Percentiles rank a stretch among this genome's conserved stretches.
Conservation (phyloP, 106 monocot species). For the Phalaenopsis aphrodite region DNA sequence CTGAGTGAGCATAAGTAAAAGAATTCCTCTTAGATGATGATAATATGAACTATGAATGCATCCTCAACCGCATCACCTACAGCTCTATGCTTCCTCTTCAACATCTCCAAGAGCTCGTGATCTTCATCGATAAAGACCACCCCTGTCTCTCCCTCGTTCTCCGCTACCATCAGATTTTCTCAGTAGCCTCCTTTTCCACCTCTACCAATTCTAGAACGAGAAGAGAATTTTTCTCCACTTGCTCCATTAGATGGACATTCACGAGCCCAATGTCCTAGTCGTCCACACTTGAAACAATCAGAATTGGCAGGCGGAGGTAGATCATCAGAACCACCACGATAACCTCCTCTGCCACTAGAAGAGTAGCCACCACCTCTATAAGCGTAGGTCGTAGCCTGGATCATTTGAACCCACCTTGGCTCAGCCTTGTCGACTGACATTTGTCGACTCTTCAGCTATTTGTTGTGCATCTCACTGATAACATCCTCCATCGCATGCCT, state of each 20-base stretch:
- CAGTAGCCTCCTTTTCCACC: no score
- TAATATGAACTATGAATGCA: no score
- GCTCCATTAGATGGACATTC: slow-evolving; percentile 48
- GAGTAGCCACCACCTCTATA: slow-evolving; percentile 32
- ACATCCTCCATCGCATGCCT: slow-evolving; percentile 64
- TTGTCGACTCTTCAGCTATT: slow-evolving; percentile 55
- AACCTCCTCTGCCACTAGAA: slow-evolving; percentile 36
- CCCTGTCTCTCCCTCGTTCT: no score
- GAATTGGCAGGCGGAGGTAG: slow-evolving; percentile 35
- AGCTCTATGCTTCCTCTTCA: no score
- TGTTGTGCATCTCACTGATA: slow-evolving; percentile 78
- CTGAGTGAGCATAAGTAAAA: no score
- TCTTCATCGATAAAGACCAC: no score
- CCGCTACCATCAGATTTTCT: no score
- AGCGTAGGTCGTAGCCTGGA: slow-evolving; percentile 26
- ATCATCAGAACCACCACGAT: slow-evolving; percentile 24
- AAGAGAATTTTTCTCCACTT: slow-evolving; percentile 50
- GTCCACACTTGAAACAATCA: slow-evolving; percentile 95
- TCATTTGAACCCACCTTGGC: slow-evolving; percentile 60
- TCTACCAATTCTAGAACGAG: slow-evolving; percentile 27
- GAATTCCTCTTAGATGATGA: no score
- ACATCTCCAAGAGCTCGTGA: no score
- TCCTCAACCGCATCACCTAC: no score
- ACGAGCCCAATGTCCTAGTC: slow-evolving; percentile 86
- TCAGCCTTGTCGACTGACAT: slow-evolving; percentile 96